Evolutionary conservation across 2,329 filamentous ascomycete genomes (phyloP), one percentile per base, ranked within the genome.

Genomic region (Colletotrichum sp.): DNA sequence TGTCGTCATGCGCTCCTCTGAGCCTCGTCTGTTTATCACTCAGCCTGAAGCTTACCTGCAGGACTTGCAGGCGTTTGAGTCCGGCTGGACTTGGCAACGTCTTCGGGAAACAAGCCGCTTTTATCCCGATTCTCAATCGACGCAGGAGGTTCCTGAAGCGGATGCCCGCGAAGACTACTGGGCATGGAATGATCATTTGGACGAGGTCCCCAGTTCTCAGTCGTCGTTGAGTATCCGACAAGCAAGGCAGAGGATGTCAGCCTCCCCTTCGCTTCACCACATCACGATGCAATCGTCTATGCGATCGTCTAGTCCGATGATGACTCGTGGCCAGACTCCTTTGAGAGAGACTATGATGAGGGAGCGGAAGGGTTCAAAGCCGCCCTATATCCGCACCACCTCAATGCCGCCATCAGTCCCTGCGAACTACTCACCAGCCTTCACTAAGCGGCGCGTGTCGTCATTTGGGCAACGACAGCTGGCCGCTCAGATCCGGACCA

Each of bases 21-120:
- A 90, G 77, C 92, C 92, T 77, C 90, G 94, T 10, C 88, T 96
- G 15, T 96, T 94, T 83, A 88, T 96, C 74, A 96, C 94, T 2
- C 93, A 95, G 74, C 91, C 93, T 5, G 92, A 94, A 78, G 93
- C 93, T 2, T 96, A 96, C 78, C 85, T 94, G 4, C 94, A 96
- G 80, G 90, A 92, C 76, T 82, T 85, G 16, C 84, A 87, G 36
- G 87, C 89, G 7, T 88, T 90, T 48, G 87, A 89, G 59, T 81
- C 86, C 12, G 88, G 88, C 7, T 96, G 93, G 93, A 92, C 91
- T 2, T 96, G 94, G 94, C 92, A 92, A 78, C 89, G 89, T 61
- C 83, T 96, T 12, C 90, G 92, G 39, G 89, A 92, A 78, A 85
- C 95, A 28, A 91, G 90, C 65, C 88, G 91, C 7, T 86, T 91